Evolutionary conservation across 257 asterid species (phyloP).

Genomic region (Przewalskia tangutica): DNA sequence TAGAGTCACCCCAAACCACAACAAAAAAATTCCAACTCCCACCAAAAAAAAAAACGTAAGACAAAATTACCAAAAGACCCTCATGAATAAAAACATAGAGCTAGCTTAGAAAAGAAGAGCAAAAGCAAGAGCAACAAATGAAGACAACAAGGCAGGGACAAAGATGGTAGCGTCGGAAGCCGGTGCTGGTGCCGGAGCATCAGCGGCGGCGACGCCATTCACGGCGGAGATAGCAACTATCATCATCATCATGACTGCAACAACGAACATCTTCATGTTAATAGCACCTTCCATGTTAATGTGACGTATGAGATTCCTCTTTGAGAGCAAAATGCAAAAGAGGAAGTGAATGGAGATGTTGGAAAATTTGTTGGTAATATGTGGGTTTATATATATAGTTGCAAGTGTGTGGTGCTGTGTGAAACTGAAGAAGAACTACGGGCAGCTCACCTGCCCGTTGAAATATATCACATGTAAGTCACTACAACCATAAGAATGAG

Average conservation of each 20-base stretch:
- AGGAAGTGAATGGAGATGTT: not conserved
- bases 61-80: not conserved
- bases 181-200: constrained; percentile 49
- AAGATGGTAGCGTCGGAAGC: constrained; percentile 38
- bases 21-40: not conserved
- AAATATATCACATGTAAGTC: not conserved
- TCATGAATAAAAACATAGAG: not conserved
- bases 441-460: not conserved
- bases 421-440: not conserved
- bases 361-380: not conserved
- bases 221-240: constrained; percentile 33
- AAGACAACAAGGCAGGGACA: constrained; percentile 34
- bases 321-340: not conserved
- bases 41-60: not conserved
- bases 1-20: not conserved
- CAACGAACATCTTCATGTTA: constrained; percentile 34
- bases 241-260: constrained; percentile 27
- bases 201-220: constrained; percentile 36
- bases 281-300: constrained; percentile 27
- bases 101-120: constrained; percentile 30
- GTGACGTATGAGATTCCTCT: not conserved
- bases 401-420: not conserved
- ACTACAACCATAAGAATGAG: not conserved
- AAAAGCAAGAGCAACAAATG: constrained; percentile 31
- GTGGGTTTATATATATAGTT: not conserved